Percentiles rank a stretch among this genome's conserved stretches.
These are phyloP conservation scores for Carex arenaria DNA, from an alignment of 202 grass and related monocot species.

Conservation along the genomic window DNA sequence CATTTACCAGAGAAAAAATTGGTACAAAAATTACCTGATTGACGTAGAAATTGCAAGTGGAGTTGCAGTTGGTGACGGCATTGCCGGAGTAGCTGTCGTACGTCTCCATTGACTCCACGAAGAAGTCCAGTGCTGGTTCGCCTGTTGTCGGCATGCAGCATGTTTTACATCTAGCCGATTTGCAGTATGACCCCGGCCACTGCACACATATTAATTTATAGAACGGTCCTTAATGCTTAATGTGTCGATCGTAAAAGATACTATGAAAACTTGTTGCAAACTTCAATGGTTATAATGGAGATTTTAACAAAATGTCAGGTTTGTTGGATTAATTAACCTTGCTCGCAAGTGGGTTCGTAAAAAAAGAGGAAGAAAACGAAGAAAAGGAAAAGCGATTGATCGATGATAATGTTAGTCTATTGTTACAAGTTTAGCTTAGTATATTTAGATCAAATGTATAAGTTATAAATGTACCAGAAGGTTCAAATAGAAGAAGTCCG, in stretches of 20 bases:
- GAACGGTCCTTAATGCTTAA: not conserved
- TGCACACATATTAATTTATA: not conserved
- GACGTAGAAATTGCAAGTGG: slow-evolving; percentile 12
- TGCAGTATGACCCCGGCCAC: slow-evolving; percentile 30
- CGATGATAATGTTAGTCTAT: not conserved
- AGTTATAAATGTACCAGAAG: slow-evolving; percentile 17
- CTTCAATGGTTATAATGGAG: not conserved
- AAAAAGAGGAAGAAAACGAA: not conserved
- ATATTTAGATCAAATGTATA: not conserved
- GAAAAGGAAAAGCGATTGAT: not conserved
- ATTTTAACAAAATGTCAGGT: not conserved
- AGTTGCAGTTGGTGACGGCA: not conserved
- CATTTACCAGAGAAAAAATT: not conserved
- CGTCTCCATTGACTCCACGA: slow-evolving; percentile 13
- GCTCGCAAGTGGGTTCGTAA: not conserved
- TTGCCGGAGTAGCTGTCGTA: slow-evolving; percentile 19
- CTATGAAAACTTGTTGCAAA: not conserved
- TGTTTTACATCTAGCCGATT: not conserved
- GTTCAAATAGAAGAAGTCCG: slow-evolving; percentile 24
- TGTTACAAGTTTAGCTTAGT: not conserved
- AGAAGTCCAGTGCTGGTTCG: slow-evolving; percentile 8
- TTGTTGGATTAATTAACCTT: not conserved
- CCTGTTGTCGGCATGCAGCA: slow-evolving; percentile 18
- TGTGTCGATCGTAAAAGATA: not conserved
- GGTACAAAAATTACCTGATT: slow-evolving; percentile 12